These are phyloP conservation scores for Candida boidinii DNA, from an alignment of 805 yeast species.

Conservation along the genomic window DNA sequence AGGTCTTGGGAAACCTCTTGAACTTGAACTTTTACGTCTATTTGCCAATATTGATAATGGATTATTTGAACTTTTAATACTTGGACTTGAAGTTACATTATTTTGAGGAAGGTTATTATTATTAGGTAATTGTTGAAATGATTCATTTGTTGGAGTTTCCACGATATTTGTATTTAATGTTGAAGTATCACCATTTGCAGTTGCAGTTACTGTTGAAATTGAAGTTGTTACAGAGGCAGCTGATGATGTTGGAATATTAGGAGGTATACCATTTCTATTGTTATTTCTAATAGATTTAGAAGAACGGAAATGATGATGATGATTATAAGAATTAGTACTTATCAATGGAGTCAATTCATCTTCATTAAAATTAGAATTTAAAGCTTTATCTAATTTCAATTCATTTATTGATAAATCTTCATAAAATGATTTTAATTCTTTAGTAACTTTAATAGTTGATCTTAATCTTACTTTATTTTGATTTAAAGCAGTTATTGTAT, in stretches of 20 bases:
- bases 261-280: not conserved
- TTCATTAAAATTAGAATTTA: not conserved
- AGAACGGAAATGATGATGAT: too few relatives aligned
- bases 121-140: too few relatives aligned
- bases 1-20: not conserved
- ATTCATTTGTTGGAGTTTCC: too few relatives aligned
- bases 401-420: constrained; percentile 32
- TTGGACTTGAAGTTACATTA: constrained; percentile 4
- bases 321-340: too few relatives aligned
- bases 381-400: constrained; percentile 8
- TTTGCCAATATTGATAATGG: constrained; percentile 1
- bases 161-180: not conserved
- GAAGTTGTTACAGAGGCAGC: not conserved
- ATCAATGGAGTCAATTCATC: too few relatives aligned
- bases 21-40: not conserved
- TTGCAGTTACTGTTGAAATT: not conserved
- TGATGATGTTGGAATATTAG: not conserved
- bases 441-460: constrained; percentile 24
- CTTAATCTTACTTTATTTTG: constrained; percentile 16
- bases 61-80: constrained; percentile 6
- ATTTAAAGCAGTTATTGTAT: constrained; percentile 39
- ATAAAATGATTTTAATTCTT: constrained; percentile 31
- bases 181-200: not conserved
- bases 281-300: too few relatives aligned
- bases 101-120: too few relatives aligned